phyloP scores from a whole-genome alignment of 768 basidiomycete species.

The Trametes coccinea region DNA sequence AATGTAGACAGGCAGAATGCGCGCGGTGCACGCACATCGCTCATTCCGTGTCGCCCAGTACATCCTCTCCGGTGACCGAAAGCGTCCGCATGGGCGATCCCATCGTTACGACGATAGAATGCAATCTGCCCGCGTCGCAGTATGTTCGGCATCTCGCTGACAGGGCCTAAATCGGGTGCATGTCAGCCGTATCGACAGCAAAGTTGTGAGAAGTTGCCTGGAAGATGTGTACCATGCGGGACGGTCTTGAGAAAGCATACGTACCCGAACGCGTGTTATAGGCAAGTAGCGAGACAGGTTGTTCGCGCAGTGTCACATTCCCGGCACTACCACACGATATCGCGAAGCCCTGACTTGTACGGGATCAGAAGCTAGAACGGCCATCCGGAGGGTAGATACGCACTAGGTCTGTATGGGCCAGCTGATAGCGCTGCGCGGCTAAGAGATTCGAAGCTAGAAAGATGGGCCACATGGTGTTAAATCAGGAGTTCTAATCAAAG shows the following conservation, averaged over 20 bases:
- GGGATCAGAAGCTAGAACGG: slow-evolving; percentile 13
- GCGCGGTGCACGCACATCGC: slow-evolving; percentile 11
- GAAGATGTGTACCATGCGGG: slow-evolving; percentile 19
- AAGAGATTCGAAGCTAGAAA: slow-evolving; percentile 1
- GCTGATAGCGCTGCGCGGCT: slow-evolving; percentile 8
- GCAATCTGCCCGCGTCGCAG: background rate
- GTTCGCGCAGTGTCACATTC: slow-evolving; percentile 4
- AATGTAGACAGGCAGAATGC: slow-evolving; percentile 10
- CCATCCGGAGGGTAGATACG: slow-evolving; percentile 11
- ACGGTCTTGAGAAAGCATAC: slow-evolving; percentile 5
- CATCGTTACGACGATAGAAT: slow-evolving; percentile 2
- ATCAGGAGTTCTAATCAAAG: slow-evolving; percentile 27
- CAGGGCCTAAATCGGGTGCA: slow-evolving; percentile 9
- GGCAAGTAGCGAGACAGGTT: background rate
- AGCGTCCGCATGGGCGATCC: background rate
- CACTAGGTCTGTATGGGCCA: background rate
- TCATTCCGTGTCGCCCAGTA: background rate
- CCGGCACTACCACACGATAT: slow-evolving; percentile 9
- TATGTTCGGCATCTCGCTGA: slow-evolving; percentile 11
- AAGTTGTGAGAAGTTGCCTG: background rate
- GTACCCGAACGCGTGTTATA: background rate
- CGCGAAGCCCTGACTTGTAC: background rate
- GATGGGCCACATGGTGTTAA: slow-evolving; percentile 37
- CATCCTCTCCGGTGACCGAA: background rate
- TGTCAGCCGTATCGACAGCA: slow-evolving; percentile 6